Evolutionary conservation across 169 alveolate genomes (phyloP).

Genomic region (Cryptosporidium felis): DNA sequence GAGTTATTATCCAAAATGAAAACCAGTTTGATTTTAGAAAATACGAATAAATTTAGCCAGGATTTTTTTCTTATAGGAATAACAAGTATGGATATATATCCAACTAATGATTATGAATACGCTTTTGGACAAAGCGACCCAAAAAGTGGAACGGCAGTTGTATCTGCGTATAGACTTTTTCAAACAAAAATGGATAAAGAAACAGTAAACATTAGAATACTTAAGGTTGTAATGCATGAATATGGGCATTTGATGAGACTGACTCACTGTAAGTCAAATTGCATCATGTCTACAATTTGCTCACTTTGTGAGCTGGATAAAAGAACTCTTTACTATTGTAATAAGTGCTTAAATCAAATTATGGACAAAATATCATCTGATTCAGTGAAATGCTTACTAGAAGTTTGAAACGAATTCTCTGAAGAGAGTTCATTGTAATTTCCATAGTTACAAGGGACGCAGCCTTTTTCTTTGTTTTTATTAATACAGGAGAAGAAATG

Average conservation of each 20-base stretch:
- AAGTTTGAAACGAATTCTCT: background rate
- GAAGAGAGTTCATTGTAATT: background rate
- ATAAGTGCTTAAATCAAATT: slow-evolving; percentile 20
- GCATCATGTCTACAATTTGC: slow-evolving; percentile 50
- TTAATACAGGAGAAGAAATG: background rate
- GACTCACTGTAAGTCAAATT: background rate
- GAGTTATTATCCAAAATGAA: background rate
- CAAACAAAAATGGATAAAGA: slow-evolving; percentile 2
- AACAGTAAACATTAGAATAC: slow-evolving; percentile 1
- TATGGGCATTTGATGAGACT: slow-evolving; percentile 45
- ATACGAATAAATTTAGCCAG: background rate
- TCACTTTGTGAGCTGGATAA: slow-evolving; percentile 36
- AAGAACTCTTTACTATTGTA: slow-evolving; percentile 35
- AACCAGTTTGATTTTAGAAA: background rate
- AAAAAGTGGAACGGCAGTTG: slow-evolving; percentile 55
- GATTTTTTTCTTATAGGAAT: slow-evolving; percentile 28
- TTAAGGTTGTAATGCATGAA: slow-evolving; percentile 59
- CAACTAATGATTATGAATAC: slow-evolving; percentile 22
- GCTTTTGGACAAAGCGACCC: slow-evolving; percentile 65
- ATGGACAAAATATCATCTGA: slow-evolving; percentile 34
- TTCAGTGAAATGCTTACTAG: slow-evolving; percentile 24
- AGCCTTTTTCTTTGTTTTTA: slow-evolving; percentile 5
- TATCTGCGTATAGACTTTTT: slow-evolving; percentile 41
- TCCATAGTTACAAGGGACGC: slow-evolving; percentile 35
- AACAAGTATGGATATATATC: slow-evolving; percentile 58